Evolutionary conservation across 2,329 filamentous ascomycete genomes (phyloP).

Genomic region (Aspergillus uvarum): DNA sequence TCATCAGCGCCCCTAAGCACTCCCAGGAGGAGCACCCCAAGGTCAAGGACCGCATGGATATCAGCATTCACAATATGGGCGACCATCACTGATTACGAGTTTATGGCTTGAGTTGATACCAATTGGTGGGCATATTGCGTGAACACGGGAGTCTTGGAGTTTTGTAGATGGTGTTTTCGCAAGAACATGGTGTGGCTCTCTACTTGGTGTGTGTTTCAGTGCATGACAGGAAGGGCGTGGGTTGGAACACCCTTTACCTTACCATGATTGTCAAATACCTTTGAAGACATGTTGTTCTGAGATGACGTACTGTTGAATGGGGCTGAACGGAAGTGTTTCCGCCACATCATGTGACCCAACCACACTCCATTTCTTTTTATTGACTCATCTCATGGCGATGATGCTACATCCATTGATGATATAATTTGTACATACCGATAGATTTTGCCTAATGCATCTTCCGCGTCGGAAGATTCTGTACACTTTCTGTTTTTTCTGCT

Average conservation of each 20-base stretch:
- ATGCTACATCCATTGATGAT: background rate
- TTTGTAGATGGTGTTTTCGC: conserved; percentile 18
- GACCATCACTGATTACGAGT: conserved; percentile 42
- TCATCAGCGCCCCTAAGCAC: conserved; percentile 19
- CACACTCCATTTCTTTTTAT: background rate
- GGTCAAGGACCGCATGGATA: conserved; percentile 56
- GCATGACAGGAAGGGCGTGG: conserved; percentile 12
- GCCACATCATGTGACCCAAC: background rate
- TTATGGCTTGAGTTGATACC: conserved; percentile 9
- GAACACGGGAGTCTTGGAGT: conserved; percentile 23
- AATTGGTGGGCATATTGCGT: conserved; percentile 11
- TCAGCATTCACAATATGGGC: conserved; percentile 59
- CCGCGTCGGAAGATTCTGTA: background rate
- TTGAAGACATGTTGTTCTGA: background rate
- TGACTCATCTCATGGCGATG: background rate
- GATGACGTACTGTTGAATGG: background rate
- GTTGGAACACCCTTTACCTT: conserved; percentile 9
- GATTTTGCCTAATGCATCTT: background rate
- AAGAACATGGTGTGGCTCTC: conserved; percentile 18
- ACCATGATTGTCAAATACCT: conserved; percentile 10
- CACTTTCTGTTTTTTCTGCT: background rate
- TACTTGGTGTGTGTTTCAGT: conserved; percentile 17
- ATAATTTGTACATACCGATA: background rate
- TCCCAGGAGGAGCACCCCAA: conserved; percentile 38
- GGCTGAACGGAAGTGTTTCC: background rate